Evolutionary conservation across 192 early-diverging fungal species (phyloP), one percentile per base, ranked within the genome.

Genomic region (Coemansia biformis): DNA sequence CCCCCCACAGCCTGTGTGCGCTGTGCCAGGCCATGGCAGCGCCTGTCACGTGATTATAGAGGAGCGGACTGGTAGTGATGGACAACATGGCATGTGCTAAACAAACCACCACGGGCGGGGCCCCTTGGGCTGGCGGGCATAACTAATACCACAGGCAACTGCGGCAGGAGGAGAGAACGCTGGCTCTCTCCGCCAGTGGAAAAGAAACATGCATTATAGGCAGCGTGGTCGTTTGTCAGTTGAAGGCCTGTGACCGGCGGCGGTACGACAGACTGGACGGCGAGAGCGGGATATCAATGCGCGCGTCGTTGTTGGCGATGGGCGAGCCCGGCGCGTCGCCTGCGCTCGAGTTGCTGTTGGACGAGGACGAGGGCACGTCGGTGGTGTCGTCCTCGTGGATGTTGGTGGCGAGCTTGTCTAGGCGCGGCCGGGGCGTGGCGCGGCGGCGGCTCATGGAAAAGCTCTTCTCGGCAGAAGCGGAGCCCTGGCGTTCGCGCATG

Each of bases 201-300:
- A n/a, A n/a, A n/a, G n/a, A n/a, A n/a, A n/a, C n/a, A n/a, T n/a
- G n/a, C n/a, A n/a, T n/a, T n/a, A n/a, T n/a, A n/a, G n/a, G n/a
- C n/a, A n/a, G n/a, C n/a, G n/a, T n/a, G n/a, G n/a, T n/a, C n/a
- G n/a, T n/a, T n/a, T n/a, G n/a, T n/a, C n/a, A n/a, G n/a, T n/a
- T n/a, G n/a, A 40, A 17, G 29, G 26, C 38, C 14, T 33, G 36
- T 4, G 57, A 60, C 44, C 52, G 46, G 58, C 65, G 65, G 8
- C 59, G 50, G 10, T 54, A 46, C 21, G 57, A 44, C 15, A 63
- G 49, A 31, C 31, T 53, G 26, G 57, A 32, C 14, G 69, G 69
- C 29, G 69, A 61, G 24, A 64, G 41, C 19, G 62, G 62, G 29
- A 73, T 65, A 38, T 73, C 69, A 35, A 73, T 61, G 26, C 65